These are phyloP conservation scores for Groenewaldozyma auringiensis DNA, from an alignment of 1,139 yeast species.

Conservation along the genomic window DNA sequence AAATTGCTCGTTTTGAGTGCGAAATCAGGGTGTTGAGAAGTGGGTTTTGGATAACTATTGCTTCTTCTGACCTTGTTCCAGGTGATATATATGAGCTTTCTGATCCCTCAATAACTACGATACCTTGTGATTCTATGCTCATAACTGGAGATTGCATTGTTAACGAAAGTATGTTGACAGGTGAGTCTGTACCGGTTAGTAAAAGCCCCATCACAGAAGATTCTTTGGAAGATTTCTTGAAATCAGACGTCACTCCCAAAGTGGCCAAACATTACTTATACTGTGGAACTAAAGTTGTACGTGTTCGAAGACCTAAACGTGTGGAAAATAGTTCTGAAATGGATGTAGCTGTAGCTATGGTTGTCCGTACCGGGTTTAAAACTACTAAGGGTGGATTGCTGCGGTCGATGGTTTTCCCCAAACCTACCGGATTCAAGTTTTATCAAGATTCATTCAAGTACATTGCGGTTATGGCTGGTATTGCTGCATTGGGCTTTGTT, in stretches of 20 bases:
- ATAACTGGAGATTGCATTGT: slow-evolving; percentile 89
- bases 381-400: slow-evolving; percentile 95
- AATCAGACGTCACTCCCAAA: slow-evolving; percentile 27
- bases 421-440: slow-evolving; percentile 88
- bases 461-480: slow-evolving; percentile 85
- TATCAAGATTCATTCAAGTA: slow-evolving; percentile 91
- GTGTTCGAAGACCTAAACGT: slow-evolving; percentile 56
- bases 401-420: slow-evolving; percentile 93
- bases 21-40: slow-evolving; percentile 87
- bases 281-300: slow-evolving; percentile 80
- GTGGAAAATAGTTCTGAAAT: slow-evolving; percentile 38
- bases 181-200: slow-evolving; percentile 95
- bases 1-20: slow-evolving; percentile 64
- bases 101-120: slow-evolving; percentile 62
- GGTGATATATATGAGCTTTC: slow-evolving; percentile 91
- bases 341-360: slow-evolving; percentile 78
- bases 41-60: slow-evolving; percentile 83
- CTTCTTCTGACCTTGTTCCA: slow-evolving; percentile 81
- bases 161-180: slow-evolving; percentile 93
- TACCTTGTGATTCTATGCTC: slow-evolving; percentile 87
- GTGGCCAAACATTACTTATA: slow-evolving; percentile 64
- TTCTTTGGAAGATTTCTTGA: slow-evolving; percentile 44
- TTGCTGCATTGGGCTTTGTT: slow-evolving; percentile 79
- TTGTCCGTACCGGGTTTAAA: slow-evolving; percentile 81
- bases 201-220: slow-evolving; percentile 62